Evolutionary conservation across 106 monocot genomes (phyloP).

Genomic region (Triglochin maritima): DNA sequence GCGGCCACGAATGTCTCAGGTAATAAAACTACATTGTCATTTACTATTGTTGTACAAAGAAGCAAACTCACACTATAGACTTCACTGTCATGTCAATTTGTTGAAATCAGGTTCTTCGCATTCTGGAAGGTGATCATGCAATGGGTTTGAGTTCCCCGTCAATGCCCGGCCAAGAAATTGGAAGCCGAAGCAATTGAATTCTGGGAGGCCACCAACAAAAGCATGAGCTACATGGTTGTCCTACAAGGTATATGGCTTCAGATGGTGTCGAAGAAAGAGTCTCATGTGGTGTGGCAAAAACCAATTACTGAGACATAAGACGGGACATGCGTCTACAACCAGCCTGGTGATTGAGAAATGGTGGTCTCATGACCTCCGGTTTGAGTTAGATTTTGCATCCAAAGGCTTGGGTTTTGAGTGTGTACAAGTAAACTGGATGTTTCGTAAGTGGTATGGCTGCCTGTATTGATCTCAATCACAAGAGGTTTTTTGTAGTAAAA

Average conservation of each 20-base stretch:
- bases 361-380: too few relatives aligned
- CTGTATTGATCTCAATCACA: too few relatives aligned
- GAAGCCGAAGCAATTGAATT: constrained; percentile 30
- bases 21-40: constrained; percentile 2
- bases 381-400: too few relatives aligned
- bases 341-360: too few relatives aligned
- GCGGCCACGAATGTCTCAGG: constrained; percentile 88
- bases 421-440: too few relatives aligned
- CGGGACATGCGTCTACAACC: too few relatives aligned
- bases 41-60: not conserved
- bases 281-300: not conserved
- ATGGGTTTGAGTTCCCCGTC: constrained; percentile 36
- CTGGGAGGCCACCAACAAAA: not conserved
- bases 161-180: constrained; percentile 26
- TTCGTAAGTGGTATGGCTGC: too few relatives aligned
- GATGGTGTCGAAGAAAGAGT: not conserved
- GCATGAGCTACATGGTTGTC: not conserved
- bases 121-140: constrained; percentile 60
- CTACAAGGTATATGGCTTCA: not conserved
- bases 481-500: too few relatives aligned
- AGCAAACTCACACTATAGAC: not conserved
- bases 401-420: too few relatives aligned
- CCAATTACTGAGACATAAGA: too few relatives aligned
- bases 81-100: not conserved
- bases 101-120: constrained; percentile 50